A percentile compares a stretch with the other conserved stretches of the same genome.
Conservation (phyloP, 345 rosid genomes). For the Lepidium africanum region DNA sequence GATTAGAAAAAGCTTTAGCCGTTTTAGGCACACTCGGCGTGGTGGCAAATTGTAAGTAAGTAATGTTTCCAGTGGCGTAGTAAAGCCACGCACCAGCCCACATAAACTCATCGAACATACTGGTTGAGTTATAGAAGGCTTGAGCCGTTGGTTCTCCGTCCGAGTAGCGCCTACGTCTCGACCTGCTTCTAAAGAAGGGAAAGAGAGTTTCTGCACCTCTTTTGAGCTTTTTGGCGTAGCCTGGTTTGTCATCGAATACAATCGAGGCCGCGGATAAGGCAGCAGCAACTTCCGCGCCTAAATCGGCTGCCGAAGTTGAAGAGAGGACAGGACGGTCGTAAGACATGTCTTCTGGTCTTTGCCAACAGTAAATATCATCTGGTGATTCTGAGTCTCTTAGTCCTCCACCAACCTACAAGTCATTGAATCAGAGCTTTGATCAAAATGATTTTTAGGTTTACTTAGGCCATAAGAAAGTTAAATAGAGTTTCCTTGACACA, state of each 20-base stretch:
- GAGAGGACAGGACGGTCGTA: slow-evolving; percentile 43
- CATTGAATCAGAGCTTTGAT: not conserved
- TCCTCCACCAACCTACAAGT: slow-evolving; percentile 60
- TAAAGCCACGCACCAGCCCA: slow-evolving; percentile 85
- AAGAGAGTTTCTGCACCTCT: slow-evolving; percentile 57
- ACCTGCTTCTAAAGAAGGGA: slow-evolving; percentile 47
- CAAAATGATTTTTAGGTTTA: not conserved
- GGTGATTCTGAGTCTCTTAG: slow-evolving; percentile 44
- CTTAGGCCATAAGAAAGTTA: not conserved
- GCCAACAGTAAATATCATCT: slow-evolving; percentile 78
- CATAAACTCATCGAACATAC: slow-evolving; percentile 76
- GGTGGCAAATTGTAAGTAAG: slow-evolving; percentile 55
- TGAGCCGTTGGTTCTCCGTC: slow-evolving; percentile 34
- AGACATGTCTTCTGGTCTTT: slow-evolving; percentile 78
- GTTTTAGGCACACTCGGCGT: slow-evolving; percentile 43
- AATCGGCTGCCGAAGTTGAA: slow-evolving; percentile 45
- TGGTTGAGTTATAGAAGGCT: slow-evolving; percentile 63
- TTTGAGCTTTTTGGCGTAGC: slow-evolving; percentile 47
- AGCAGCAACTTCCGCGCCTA: slow-evolving; percentile 70
- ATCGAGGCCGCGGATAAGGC: slow-evolving; percentile 77
- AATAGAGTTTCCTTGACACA: not conserved
- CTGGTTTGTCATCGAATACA: slow-evolving; percentile 45
- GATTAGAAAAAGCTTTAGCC: slow-evolving; percentile 43
- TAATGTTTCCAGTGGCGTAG: slow-evolving; percentile 71
- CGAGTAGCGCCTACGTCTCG: slow-evolving; percentile 38